Evolutionary conservation across 2,329 filamentous ascomycete species (phyloP), one percentile per base, ranked within the genome.

Genomic region (Myotisia sp.): DNA sequence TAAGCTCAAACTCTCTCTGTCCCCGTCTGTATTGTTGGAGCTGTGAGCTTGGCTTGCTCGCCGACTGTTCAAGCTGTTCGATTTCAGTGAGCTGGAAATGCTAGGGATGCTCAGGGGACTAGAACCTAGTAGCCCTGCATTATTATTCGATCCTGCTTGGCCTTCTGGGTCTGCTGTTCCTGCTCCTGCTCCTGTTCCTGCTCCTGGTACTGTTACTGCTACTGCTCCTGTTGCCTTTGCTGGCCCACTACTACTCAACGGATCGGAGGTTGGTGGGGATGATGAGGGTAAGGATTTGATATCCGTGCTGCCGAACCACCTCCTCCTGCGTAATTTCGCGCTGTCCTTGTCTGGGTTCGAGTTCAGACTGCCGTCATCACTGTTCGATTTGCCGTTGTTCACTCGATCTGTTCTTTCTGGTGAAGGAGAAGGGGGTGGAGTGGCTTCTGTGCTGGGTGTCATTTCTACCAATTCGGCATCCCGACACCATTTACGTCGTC

Each of bases 401-500:
- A 24, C 24, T 4, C 39, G 46, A 45, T 24, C 45, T 53, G 51
- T 42, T 45, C 47, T 53, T 41, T 54, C 53, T 26, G 62, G 55
- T 27, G 62, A 58, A 37, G 61, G 49, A 9, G 61, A 50, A 31
- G 63, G 33, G 6, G 36, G 37, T 26, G 29, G 36, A 6, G 36
- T 37, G 8, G 17, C 19, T 22, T 38, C 37, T 2, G 33, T 30
- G 10, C 36, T 37, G 5, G 40, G 34, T n/a, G 58, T 53, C 6
- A 78, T 62, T 51, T 98, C 90, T 21, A 94, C 83, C 3, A 98
- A 71, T 60, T 98, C 90, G 6, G 90, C 90, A 52, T 95, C 90
- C 24, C 90, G 80, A 51, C 84, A 90, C 90, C 90, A 98, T 59
- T 95, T 94, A 42, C 90, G 67, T 14, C 90, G 74, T 9, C 90